Evolutionary conservation across 2,329 filamentous ascomycete genomes (phyloP).

Genomic region (Xylariales sp.): DNA sequence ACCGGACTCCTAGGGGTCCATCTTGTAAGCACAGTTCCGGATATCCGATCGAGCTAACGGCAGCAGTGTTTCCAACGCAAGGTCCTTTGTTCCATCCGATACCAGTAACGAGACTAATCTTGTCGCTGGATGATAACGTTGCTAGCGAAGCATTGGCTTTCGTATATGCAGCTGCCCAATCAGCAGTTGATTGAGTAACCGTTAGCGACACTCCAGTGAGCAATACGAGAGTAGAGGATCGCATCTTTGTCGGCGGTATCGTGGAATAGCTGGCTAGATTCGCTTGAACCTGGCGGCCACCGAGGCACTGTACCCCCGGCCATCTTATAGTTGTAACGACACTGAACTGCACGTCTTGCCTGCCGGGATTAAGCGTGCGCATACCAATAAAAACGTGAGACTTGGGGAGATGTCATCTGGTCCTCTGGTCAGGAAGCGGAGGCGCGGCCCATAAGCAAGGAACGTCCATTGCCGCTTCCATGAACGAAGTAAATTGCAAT

Average conservation of each 20-base stretch:
- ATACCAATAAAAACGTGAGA: too few relatives aligned
- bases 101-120: constrained; percentile 74
- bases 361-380: too few relatives aligned
- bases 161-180: constrained; percentile 64
- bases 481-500: background rate
- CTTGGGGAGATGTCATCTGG: too few relatives aligned
- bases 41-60: constrained; percentile 55
- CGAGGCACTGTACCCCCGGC: too few relatives aligned
- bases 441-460: background rate
- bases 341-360: too few relatives aligned
- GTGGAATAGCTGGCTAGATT: too few relatives aligned
- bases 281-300: too few relatives aligned
- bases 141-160: constrained; percentile 65
- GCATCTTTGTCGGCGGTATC: constrained; percentile 13
- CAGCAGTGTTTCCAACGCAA: constrained; percentile 60
- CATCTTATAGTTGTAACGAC: too few relatives aligned
- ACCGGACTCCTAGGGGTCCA: constrained; percentile 72
- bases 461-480: constrained; percentile 2
- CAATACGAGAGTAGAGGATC: constrained; percentile 10
- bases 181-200: constrained; percentile 29
- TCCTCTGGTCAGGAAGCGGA: background rate
- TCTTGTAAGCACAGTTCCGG: constrained; percentile 76
- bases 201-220: constrained; percentile 16
- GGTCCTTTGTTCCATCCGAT: constrained; percentile 69
- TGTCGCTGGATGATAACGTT: constrained; percentile 68